Conservation (phyloP, 345 rosid species). For the Dipteronia sinensis region DNA sequence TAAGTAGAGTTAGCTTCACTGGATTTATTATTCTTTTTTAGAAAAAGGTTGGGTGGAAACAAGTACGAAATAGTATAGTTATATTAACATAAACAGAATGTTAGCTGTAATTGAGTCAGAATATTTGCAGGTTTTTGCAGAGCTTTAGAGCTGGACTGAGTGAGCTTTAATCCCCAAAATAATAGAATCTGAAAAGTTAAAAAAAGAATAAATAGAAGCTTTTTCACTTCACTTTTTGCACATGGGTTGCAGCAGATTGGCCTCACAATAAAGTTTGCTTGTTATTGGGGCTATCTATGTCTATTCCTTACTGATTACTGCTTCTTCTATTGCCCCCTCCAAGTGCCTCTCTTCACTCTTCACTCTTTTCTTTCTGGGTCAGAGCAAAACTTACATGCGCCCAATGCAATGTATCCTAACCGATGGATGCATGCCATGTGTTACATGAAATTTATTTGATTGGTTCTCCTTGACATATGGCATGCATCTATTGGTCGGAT, state of each 20-base stretch:
- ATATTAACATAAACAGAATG: conserved; percentile 18
- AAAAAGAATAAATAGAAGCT: conserved; percentile 22
- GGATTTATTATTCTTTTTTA: background rate
- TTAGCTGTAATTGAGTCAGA: conserved; percentile 27
- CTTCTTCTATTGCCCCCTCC: conserved; percentile 21
- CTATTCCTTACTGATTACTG: conserved; percentile 34
- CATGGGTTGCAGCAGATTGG: conserved; percentile 46
- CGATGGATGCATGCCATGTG: too few species aligned
- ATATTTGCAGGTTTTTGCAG: conserved; percentile 18
- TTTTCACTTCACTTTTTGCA: conserved; percentile 44
- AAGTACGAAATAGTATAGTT: conserved; percentile 3
- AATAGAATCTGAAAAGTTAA: conserved; percentile 28
- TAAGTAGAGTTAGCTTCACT: conserved; percentile 16
- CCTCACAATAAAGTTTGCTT: conserved; percentile 43
- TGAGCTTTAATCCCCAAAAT: conserved; percentile 26
- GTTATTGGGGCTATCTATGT: conserved; percentile 40
- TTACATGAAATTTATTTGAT: too few species aligned
- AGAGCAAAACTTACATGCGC: too few species aligned
- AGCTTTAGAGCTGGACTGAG: conserved; percentile 54
- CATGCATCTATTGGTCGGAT: too few species aligned
- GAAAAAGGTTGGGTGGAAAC: background rate
- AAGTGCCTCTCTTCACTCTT: background rate
- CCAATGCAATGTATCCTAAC: too few species aligned
- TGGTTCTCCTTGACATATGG: too few species aligned
- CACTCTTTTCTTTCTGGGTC: background rate